Evolutionary conservation across 2,329 filamentous ascomycete genomes (phyloP).

Genomic region (Trichoderma sp.): DNA sequence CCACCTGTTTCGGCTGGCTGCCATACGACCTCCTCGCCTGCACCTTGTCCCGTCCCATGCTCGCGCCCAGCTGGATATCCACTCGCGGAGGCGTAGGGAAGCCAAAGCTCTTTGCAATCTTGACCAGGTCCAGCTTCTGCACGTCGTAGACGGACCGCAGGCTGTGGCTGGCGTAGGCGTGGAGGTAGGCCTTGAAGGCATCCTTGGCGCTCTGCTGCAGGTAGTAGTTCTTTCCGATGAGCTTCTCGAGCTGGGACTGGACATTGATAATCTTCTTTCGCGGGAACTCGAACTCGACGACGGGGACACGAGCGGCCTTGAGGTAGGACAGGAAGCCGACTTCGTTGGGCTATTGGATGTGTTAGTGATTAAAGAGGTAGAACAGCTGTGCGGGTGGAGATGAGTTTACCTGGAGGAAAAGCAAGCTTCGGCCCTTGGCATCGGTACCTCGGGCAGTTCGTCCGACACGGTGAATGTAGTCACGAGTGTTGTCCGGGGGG

Average conservation of each 20-base stretch:
- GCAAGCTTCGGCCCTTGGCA: slow-evolving; percentile 82
- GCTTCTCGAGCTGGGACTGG: slow-evolving; percentile 88
- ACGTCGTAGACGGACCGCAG: slow-evolving; percentile 70
- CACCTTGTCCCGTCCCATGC: slow-evolving; percentile 72
- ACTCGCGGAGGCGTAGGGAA: slow-evolving; percentile 78
- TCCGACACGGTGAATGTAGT: slow-evolving; percentile 95
- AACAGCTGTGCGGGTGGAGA: not conserved
- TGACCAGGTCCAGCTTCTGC: slow-evolving; percentile 79
- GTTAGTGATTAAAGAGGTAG: not conserved
- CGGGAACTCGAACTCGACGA: slow-evolving; percentile 96
- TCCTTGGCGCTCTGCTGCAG: slow-evolving; percentile 83
- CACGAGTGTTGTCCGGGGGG: slow-evolving; percentile 84
- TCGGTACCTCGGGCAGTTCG: slow-evolving; percentile 86
- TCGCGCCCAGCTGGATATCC: slow-evolving; percentile 83
- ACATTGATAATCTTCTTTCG: slow-evolving; percentile 89
- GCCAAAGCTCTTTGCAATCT: slow-evolving; percentile 83
- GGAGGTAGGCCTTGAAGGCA: slow-evolving; percentile 86
- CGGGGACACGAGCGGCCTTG: slow-evolving; percentile 86
- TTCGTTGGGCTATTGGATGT: slow-evolving; percentile 69
- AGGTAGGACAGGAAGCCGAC: slow-evolving; percentile 90
- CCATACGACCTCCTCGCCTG: slow-evolving; percentile 71
- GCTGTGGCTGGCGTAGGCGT: slow-evolving; percentile 84
- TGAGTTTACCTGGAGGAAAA: slow-evolving; percentile 68
- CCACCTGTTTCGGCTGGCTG: slow-evolving; percentile 70
- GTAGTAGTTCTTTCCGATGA: slow-evolving; percentile 96